Conservation (phyloP, 768 basidiomycete species). For the Gautieria morchelliformis region DNA sequence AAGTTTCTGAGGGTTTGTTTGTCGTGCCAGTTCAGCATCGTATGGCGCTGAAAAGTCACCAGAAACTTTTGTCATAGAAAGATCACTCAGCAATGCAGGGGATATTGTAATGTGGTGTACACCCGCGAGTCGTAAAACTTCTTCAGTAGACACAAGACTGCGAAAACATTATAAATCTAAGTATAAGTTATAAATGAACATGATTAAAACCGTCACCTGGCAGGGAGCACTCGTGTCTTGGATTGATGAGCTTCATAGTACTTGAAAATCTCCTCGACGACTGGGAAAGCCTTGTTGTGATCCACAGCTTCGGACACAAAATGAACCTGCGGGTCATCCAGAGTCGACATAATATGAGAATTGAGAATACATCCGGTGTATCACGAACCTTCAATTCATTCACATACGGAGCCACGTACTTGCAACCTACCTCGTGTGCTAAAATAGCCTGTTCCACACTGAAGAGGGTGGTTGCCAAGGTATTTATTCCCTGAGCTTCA, state of each 20-base stretch:
- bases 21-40: not conserved
- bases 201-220: constrained; percentile 25
- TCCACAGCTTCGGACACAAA: constrained; percentile 32
- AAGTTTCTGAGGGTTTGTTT: constrained; percentile 12
- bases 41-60: not conserved
- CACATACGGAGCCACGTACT: constrained; percentile 47
- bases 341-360: not conserved
- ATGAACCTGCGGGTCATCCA: constrained; percentile 31
- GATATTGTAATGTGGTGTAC: not conserved
- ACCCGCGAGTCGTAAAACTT: constrained; percentile 17
- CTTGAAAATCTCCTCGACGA: constrained; percentile 31
- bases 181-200: not conserved
- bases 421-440: constrained; percentile 42
- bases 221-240: constrained; percentile 39
- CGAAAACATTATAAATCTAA: not conserved
- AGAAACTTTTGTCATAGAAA: constrained; percentile 30
- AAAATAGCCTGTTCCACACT: constrained; percentile 46
- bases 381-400: constrained; percentile 26
- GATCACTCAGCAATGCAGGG: constrained; percentile 19
- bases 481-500: constrained; percentile 36
- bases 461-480: constrained; percentile 47
- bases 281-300: constrained; percentile 27
- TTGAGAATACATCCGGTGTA: not conserved
- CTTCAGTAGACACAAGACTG: constrained; percentile 32
- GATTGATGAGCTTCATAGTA: constrained; percentile 27